phyloP scores from a whole-genome alignment of 768 basidiomycete genomes.

The Lentinus brumalis region DNA sequence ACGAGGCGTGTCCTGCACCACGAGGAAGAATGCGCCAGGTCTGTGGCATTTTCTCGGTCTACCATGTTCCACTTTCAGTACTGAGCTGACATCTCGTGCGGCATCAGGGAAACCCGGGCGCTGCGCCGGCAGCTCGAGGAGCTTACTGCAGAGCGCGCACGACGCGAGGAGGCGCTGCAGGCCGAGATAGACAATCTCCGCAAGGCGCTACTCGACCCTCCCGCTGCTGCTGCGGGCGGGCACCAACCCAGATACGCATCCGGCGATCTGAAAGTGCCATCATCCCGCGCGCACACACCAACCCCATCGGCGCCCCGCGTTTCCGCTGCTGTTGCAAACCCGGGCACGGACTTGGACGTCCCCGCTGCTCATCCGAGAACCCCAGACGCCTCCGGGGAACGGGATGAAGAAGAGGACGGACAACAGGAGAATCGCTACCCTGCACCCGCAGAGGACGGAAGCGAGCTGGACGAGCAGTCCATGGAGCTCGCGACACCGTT shows the following conservation, averaged over 20 bases:
- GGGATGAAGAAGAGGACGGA: neutral
- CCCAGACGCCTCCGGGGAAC: neutral
- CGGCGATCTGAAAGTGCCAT: conserved; percentile 1
- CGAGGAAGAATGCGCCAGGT: conserved; percentile 5
- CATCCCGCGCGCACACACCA: neutral
- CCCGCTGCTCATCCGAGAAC: neutral
- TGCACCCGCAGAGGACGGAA: conserved; percentile 1
- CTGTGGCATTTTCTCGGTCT: neutral
- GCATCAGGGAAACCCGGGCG: conserved; percentile 7
- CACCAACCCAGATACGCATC: neutral
- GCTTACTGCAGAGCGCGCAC: neutral
- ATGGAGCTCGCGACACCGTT: conserved; percentile 27
- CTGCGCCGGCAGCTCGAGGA: conserved; percentile 5
- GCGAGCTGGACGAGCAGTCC: conserved; percentile 16
- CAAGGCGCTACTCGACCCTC: neutral
- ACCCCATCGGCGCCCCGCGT: conserved; percentile 1
- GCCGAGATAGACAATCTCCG: conserved; percentile 6
- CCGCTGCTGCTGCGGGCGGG: neutral
- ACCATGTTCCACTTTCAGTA: neutral
- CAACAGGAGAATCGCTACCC: neutral
- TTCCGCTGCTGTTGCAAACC: neutral
- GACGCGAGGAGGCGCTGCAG: conserved; percentile 10
- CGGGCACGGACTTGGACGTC: neutral
- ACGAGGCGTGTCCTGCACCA: neutral
- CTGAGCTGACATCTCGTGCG: neutral